Base-by-base conservation (phyloP, 257 asterid genomes). In the Primulina huaijiensis region DNA sequence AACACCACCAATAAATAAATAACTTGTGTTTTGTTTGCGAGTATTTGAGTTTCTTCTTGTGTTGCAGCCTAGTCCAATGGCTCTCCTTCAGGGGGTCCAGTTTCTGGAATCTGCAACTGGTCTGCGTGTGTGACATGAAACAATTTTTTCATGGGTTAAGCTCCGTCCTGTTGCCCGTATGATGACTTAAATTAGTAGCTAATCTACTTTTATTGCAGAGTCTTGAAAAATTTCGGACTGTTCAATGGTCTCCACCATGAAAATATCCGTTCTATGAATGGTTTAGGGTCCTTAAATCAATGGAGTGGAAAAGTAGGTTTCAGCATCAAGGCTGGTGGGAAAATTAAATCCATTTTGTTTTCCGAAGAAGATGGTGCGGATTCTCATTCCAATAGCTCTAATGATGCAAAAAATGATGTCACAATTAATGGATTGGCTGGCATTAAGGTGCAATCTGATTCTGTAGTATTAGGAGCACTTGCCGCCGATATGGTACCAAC, bases 401-500 rank as follows among this genome's bases (percentile, higher is more conserved):
- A 75, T 35, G 63, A 62, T 72, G 70, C 77, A 27, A 77, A 70
- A 5, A 74, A 74, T 19, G 82, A 82, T 61, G 76, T 84, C 58
- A 60, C 79, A 64, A 79, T 74, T 71, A 85, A 82, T 66, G 60
- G 81, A 20, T 75, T 89, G 50, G 76, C 77, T 68, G 95, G 90
- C 70, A 78, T 86, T 29, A 87, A 86, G 75, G 43, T 82, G 61
- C 89, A 82, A 59, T 77, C 90, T 21, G 90, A 90, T 79, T 76
- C 90, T 4, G 77, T 80, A 5, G 77, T 79, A 30, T 84, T 85
- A 69, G 92, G 87, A 83, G 71, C 87, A 17, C 92, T 86, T 63
- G 73, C 86, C 53, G 95, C 96, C 55, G 96, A 91, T 74, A 77
- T 82, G 79, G 76, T 84, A 30, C 83, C 87, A 2, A 80, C 85